Base-by-base conservation (phyloP, 805 yeast genomes). In the Komagataella phaffii region DNA sequence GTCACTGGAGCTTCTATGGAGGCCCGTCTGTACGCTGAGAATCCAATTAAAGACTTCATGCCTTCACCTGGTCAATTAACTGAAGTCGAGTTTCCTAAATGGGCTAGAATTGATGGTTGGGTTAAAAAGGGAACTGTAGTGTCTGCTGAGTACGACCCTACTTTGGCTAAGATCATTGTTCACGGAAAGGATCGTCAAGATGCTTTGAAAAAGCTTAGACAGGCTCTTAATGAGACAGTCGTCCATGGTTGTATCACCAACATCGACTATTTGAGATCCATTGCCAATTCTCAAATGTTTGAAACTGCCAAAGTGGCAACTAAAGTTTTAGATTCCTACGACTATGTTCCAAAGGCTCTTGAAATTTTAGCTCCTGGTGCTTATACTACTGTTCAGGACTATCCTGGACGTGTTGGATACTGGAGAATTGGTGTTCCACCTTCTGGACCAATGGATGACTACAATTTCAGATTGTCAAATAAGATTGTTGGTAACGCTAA, bases 351-450 rank as follows among this genome's bases (percentile, higher is more conserved):
- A 3, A 76, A 79, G 52, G 96, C 96, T 2, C 76, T 91, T 65
- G 98, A 91, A 68, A 77, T 91, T 45, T 65, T 83, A 36, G 69
- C 80, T 47, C 97, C 98, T 1, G 99, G 99, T 60, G 91, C 96
- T 46, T 88, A 88, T 68, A 91, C 98, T 44, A 87, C 96, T 3
- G 91, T 91, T 49, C 99, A 91, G 71, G 99, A 93, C 67, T 93
- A 82, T 66, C 95, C 96, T 17, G 96, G 95, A 50, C 83, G 99
- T 72, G 73, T 74, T 51, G 84, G 88, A n/a, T 74, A 74, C 65
- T 86, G 95, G 95, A 81, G 85, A 62, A 77, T 85, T 58, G 99
- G 99, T 65, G 98, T 91, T 52, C 99, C 99, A 23, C 98, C 98
- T 6, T 88, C 96, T 45, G 99, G 99, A 48, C 96, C 98, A 54